Evolutionary conservation across 495 filamentous ascomycete species (phyloP).

Genomic region (Penicillium manginii): DNA sequence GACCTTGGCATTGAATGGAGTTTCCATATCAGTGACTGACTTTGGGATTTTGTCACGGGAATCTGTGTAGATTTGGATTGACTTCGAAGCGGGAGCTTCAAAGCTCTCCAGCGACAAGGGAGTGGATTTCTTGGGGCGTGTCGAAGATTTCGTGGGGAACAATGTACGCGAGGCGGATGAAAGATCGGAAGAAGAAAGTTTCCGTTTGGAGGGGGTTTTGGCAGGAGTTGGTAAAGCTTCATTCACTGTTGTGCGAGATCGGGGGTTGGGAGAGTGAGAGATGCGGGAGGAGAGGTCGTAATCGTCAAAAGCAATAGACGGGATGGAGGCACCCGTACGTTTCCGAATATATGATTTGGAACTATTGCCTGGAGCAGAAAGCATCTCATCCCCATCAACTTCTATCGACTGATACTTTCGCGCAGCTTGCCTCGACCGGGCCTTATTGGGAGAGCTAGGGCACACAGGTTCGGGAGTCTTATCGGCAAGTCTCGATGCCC

Average conservation of each 20-base stretch:
- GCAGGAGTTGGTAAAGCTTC: conserved; percentile 81
- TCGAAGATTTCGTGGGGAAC: conserved; percentile 53
- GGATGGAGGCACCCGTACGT: neutral
- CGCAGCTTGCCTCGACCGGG: neutral
- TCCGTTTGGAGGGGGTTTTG: conserved; percentile 78
- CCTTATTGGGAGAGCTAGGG: neutral
- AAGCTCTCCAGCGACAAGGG: conserved; percentile 68
- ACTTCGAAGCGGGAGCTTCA: conserved; percentile 32
- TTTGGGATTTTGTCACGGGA: conserved; percentile 83
- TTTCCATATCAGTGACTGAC: conserved; percentile 64
- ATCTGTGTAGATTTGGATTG: conserved; percentile 86
- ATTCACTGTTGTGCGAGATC: conserved; percentile 31
- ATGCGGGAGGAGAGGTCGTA: conserved; percentile 4
- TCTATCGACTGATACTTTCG: neutral
- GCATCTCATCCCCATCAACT: conserved; percentile 8
- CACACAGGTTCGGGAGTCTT: neutral
- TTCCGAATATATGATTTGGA: neutral
- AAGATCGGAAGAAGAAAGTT: conserved; percentile 58
- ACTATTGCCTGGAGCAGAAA: conserved; percentile 1
- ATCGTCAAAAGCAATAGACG: neutral
- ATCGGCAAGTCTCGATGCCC: neutral
- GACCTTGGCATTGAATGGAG: conserved; percentile 72
- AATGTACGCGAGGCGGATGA: conserved; percentile 73
- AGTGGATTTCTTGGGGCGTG: conserved; percentile 56
- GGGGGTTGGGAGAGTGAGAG: conserved; percentile 18